Base-by-base conservation (phyloP, 805 yeast genomes). In the Brettanomyces anomalus region DNA sequence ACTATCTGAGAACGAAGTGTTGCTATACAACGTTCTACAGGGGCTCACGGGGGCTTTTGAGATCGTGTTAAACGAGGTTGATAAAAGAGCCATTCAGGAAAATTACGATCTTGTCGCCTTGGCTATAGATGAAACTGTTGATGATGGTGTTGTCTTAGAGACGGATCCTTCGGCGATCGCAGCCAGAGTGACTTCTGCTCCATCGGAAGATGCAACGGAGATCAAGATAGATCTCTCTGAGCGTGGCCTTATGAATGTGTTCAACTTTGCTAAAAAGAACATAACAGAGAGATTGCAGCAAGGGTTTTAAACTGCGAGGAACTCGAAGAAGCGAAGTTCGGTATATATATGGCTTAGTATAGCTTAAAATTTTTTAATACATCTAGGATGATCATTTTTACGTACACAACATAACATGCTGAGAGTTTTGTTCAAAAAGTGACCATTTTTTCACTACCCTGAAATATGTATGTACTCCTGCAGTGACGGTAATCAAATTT, bases 91-190 rank as follows among this genome's bases (percentile, higher is more conserved):
- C 3, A 67, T 90, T 37, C 74, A 80, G 54, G 95, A 85, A 50
- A 77, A 81, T 59, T 93, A 82, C 59, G 98, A 93, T 63, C 71
- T 85, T 70, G 82, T 88, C 33, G 71, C 86, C 36, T 72, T 93
- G 60, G 85, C 94, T 4, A 75, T 89, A 36, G 98, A 93, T 62
- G 97, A 93, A 65, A 74, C 94, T 8, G 71, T 93, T 40, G 98
- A 93, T 59, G 95, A 89, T 58, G 98, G 97, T 34, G 78, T 93
- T 49, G 79, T 93, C 44, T 72, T 93, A 52, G 97, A 93, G 62
- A 82, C 88, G 21, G 97, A 93, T 56, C 79, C 95, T 4, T 77
- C 82, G 31, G 79, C 85, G 35, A 85, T 93, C 52, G 89, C 90
- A 2, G 77, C 94, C 14, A 77, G 98, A 65, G 96, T 89, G 20